Base-by-base conservation (phyloP, 208 protist species). In the Phytomonas francai region DNA sequence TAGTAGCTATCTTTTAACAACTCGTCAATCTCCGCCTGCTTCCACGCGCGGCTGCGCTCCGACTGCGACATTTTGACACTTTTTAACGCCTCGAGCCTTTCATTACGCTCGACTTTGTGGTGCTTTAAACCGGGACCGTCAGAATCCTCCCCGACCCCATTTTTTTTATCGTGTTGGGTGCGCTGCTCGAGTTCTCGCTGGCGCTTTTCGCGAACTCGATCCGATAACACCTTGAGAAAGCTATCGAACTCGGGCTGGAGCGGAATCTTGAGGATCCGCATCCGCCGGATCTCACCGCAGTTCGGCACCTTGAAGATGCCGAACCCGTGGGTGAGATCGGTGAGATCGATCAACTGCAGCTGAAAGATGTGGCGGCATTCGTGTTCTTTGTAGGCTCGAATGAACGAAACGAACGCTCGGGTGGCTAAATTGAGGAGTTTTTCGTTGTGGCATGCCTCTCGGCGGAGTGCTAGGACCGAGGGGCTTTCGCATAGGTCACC, bases 351-450 rank as follows among this genome's bases (percentile, higher is more conserved):
- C 27, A 80, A 77, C 74, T 91, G 82, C 36, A 97, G 79, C 63
- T 91, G 85, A 72, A 98, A 97, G 71, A 98, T 97, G 84, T 96
- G 96, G 49, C 89, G 78, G 67, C 87, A 94, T 74, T 95, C 88
- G 73, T 98, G 95, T 72, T 98, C 91, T 78, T 97, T 97, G 86
- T 98, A 98, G 0, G 90, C 93, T 31, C 93, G 90, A 65, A 97
- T 84, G 75, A 94, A 98, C 7, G 87, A 94, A 22, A 97, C 89
- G 67, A 97, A 97, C 31, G 95, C 95, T 14, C 89, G 77, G 12
- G 83, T 64, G 42, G 85, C 89, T 54, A 95, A 77, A 29, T 85
- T 87, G 34, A 95, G 61, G 49, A 98, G 67, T 72, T 89, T 92
- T 45, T 79, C 79, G 63, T 92, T 76, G 31, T 75, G 36, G 42